Evolutionary conservation across 73 alveolate genomes (phyloP), one percentile per base, ranked within the genome.

Genomic region (Paraurostyla sp.): DNA sequence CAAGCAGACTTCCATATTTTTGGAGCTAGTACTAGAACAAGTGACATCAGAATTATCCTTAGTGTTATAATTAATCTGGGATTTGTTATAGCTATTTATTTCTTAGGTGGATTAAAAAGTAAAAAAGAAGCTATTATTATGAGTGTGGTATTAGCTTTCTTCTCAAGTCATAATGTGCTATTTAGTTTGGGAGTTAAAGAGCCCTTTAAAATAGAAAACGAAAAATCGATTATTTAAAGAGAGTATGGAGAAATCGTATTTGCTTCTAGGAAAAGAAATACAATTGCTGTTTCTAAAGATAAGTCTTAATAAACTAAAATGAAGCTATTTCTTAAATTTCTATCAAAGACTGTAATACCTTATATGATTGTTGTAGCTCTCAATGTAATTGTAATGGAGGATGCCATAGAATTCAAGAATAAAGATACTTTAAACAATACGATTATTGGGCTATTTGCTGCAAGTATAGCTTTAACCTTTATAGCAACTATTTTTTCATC

Each of bases 21-120:
- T 32, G 93, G 93, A 35, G 32, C 93, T 0, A 41, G 89, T 0
- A 58, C 88, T 0, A 71, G 93, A 50, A 57, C 89, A 13, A 58
- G 82, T 40, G 93, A 86, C 22, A 32, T 35, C 22, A 48, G 89
- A 50, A 73, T 86, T 7, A 29, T 85, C 2, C 49, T 71, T 3
- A 49, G 83, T 22, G 30, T 85, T 18, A 23, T 59, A 16, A 33
- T 71, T 20, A 85, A 85, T 50, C 30, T 46, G 40, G 69, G 23
- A 25, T 63, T 59, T 63, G 58, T 63, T 7, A 42, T 52, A 0
- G 78, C 62, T 29, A 54, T 54, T 46, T 38, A 35, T 29, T 27
- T 78, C 7, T 54, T 78, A 49, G 30, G 35, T 2, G 22, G 3
- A 22, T 29, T 32, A 20, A 3, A 78, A 49, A 51, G 89, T 32